Base-by-base conservation (phyloP, 768 basidiomycete genomes). In the Podaxis rugospora region DNA sequence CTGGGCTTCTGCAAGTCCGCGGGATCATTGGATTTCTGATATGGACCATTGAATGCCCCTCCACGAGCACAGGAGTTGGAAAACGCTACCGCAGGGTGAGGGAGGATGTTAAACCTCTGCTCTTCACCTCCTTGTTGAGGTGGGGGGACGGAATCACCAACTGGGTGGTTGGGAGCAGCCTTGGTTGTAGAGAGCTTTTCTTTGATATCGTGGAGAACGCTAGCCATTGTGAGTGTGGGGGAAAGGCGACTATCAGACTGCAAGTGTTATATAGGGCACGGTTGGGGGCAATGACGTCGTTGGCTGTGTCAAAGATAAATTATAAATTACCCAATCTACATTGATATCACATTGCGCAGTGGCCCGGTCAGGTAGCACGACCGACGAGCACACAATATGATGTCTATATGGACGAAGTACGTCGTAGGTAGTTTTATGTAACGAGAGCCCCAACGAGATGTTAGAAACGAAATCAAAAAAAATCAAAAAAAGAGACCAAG, bases 1-100 rank as follows among this genome's bases (percentile, higher is more conserved):
- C 71, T 68, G 1, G 70, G 63, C 56, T 76, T 75, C 83, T 9
- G 77, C 74, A 28, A 83, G 83, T 87, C 85, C 1, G 76, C 76
- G 13, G 86, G 86, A 65, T 88, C 76, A 63, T 88, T 87, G 4
- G 82, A 74, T 75, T 79, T 85, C 86, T 88, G 61, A 13, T 7
- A 44, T 7, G 9, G 5, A 63, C 56, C 46, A 32, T 32, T 44
- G 50, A 36, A 5, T 2, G 50, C 39, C 3, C 37, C 18, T 27
- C 21, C n/a, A 44, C n/a, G 1, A 27, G 10, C 55, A 13, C 2
- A 55, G 21, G 28, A n/a, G 6, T 13, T 23, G 51, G 4, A 40
- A 36, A 42, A 58, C 49, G 63, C 66, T 66, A 85, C 85, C 65
- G 86, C 85, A 52, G 86, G 87, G 67, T 87, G 84, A 21, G 87